Evolutionary conservation across 2,329 filamentous ascomycete species (phyloP).

Genomic region (Xylariaceae sp.): DNA sequence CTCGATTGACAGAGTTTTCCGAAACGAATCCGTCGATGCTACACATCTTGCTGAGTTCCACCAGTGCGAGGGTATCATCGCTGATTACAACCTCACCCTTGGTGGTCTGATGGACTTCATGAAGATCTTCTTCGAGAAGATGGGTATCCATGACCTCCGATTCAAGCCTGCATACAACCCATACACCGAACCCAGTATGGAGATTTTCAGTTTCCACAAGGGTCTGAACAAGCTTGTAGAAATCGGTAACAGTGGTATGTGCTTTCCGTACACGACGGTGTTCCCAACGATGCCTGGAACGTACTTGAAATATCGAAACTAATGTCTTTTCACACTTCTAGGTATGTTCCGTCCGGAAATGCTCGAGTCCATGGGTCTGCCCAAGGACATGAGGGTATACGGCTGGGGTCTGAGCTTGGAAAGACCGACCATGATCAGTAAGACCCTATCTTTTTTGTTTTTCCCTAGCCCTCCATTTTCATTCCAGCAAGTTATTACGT

Average conservation of each 20-base stretch:
- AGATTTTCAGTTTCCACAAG: constrained; percentile 62
- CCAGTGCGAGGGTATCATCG: constrained; percentile 97
- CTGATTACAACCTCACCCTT: constrained; percentile 87
- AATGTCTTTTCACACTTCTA: not conserved
- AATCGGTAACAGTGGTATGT: constrained; percentile 77
- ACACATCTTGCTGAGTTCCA: constrained; percentile 92
- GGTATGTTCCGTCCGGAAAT: constrained; percentile 98
- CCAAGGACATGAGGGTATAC: constrained; percentile 86
- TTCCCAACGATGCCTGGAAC: not conserved
- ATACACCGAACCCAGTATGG: constrained; percentile 93
- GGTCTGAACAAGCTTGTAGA: constrained; percentile 88
- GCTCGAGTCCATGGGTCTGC: constrained; percentile 90
- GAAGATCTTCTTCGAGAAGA: constrained; percentile 92
- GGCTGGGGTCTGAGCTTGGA: constrained; percentile 91
- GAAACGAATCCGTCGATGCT: constrained; percentile 82
- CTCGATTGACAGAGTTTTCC: constrained; percentile 96
- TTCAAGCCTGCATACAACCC: constrained; percentile 96
- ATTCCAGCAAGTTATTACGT: not conserved
- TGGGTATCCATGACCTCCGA: constrained; percentile 71
- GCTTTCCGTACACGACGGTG: not conserved
- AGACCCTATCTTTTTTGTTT: not conserved
- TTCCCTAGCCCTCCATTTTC: not conserved
- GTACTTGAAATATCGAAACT: not conserved
- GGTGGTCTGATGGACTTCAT: constrained; percentile 88
- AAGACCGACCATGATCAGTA: constrained; percentile 84